Evolutionary conservation across 768 basidiomycete species (phyloP), one percentile per base, ranked within the genome.

Genomic region (Boletus vinaceobasis): DNA sequence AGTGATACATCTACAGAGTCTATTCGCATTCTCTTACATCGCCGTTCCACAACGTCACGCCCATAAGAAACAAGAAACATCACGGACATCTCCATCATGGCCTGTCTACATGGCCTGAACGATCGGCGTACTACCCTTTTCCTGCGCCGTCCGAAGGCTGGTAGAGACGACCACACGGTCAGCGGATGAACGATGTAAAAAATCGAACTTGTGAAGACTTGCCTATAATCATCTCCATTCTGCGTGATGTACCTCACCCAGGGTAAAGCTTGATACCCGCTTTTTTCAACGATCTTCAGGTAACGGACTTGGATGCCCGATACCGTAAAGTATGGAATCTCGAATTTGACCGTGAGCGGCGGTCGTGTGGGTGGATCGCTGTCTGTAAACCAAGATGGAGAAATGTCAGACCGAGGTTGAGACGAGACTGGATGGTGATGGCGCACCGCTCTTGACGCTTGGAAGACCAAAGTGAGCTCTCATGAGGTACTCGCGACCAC

Each of bases 271-370:
- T 96, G 93, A 71, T 99, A 98, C 19, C 94, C 97, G 57, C 90
- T 93, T 80, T 98, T 98, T 74, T 99, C 97, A 0, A 98, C 94
- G 49, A 99, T 93, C 74, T 98, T 98, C 59, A 99, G 81, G 72
- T 98, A 98, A 48, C 97, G 84, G 14, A 99, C 97, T 73, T 98
- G 96, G 54, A 98, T 94, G 5, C 95, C 95, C 0, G 93, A 95
- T 5, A 97, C 93, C 0, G 96, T 98, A 70, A 98, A 98, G 74
- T 98, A 98, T 0, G 97, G 96, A 39, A 99, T 98, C 75, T 98
- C 96, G 59, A 94, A 99, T 73, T 93, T 94, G 69, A 98, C 96
- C 0, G 91, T 91, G 59, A 98, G 97, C 1, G 97, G 97, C 10
- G 94, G 87, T 21, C 93, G 88, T 65, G 93, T 92, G 5, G 67